Evolutionary conservation across 129 eudicot species (phyloP), one percentile per base, ranked within the genome.

Genomic region (Arctium minus): DNA sequence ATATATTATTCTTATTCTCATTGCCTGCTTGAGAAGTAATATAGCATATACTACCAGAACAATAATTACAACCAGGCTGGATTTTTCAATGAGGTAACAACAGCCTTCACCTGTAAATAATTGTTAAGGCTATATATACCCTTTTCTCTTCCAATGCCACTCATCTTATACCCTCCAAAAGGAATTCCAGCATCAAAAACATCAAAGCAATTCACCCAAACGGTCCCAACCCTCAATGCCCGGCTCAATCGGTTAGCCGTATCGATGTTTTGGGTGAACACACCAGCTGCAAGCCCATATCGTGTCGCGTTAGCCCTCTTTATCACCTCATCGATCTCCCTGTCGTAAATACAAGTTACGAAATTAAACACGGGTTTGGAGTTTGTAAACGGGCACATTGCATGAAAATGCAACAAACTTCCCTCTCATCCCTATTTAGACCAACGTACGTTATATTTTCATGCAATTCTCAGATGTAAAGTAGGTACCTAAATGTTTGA

Each of bases 261-360:
- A 69, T 93, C 89, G 1, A 93, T 50, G 90, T 86, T 91, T 39
- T 78, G 70, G 0, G 98, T 93, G 89, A 89, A 93, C 72, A 93
- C 98, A n/a, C 98, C 98, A 0, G 98, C 94, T 73, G 98, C 97
- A 73, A 93, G 94, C 6, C 97, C 97, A 70, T 89, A 93, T 46
- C 86, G 79, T 4, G 94, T 91, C 30, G 86, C 37, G 13, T 93
- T 93, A 8, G 96, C 97, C 77, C 97, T 84, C 79, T 78, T 85
- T 36, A 93, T 88, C 89, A 93, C 97, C 8, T 93, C 97, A 67
- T 86, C 84, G 29, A 85, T 44, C 46, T 93, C 92, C 86, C 96
- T 93, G 75, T 30, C 3, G 65, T 64, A 12, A 33, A 68, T 35
- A 72, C 35, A 82, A 62, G 36, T 46, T 33, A 18, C 38, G 12